Base-by-base conservation (phyloP, 495 filamentous ascomycete species). In the Coniosporium apollinis region DNA sequence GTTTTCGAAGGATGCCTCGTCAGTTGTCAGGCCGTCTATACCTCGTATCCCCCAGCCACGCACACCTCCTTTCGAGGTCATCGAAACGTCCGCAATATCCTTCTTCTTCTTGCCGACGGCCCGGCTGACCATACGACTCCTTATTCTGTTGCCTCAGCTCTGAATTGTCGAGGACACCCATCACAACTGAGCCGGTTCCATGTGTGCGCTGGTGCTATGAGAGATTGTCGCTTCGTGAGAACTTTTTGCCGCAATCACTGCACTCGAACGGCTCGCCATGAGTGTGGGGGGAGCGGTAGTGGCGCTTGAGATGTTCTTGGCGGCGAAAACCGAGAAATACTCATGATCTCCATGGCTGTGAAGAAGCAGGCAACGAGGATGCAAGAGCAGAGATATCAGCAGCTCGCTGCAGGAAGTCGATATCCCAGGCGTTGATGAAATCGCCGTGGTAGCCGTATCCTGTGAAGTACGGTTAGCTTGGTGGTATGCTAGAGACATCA, bases 201-300 rank as follows among this genome's bases (percentile, higher is more conserved):
- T 99, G 91, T 11, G 89, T 99, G 33, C 91, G 75, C 31, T 89
- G 75, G 50, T 99, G 91, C 58, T 99, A 91, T 20, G 82, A 77
- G 16, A 99, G 71, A 61, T 99, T 99, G 60, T 99, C 91, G 47
- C 79, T 87, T 38, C 91, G 80, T 1, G 89, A 96, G 65, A 96
- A 99, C 65, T 93, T 93, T 74, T 99, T 99, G 40, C 89, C 87
- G 47, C 91, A 99, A 60, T 96, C 86, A 40, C 72, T 62, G 61
- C 91, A 99, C 57, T 93, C 83, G 54, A 96, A 96, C 5, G 91
- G 91, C 73, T 99, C 96, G 41, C 96, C 89, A 46, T 91, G 75
- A 1, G 91, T 99, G 65, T 96, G 91, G 28, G 96, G 82, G 25
- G 91, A 96, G 30, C 91, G 75, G 66, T 93, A 94, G 64, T 99